Base-by-base conservation (phyloP, 2,329 filamentous ascomycete genomes). In the Aureobasidium sp. region DNA sequence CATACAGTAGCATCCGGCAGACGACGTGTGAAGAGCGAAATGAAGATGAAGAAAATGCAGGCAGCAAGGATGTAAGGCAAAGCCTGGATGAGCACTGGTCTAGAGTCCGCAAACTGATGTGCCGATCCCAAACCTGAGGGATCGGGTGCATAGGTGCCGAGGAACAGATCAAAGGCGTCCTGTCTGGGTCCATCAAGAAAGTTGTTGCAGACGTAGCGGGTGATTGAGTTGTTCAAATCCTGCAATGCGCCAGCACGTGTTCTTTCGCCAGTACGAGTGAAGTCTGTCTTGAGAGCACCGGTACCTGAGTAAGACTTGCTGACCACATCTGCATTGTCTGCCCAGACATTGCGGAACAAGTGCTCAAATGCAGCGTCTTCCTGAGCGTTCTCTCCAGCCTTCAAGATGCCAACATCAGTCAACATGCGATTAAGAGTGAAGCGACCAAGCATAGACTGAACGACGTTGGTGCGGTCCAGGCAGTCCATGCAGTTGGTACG, bases 401-500 rank as follows among this genome's bases (percentile, higher is more conserved):
- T 76, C 68, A 97, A 83, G 57, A 97, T 78, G 39, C 92, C 92
- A 3, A 91, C 78, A 68, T 97, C 93, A 65, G 87, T 83, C 62
- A 99, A 85, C 79, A 96, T 94, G 66, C 91, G 87, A 64, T 92
- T 92, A 44, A 99, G 79, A 14, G 90, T 89, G 83, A 87, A 92
- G 57, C 93, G 88, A 10, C 90, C 94, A 62, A 99, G 84, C 89
- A 97, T 96, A 74, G 91, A 96, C 76, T 99, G 94, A 3, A 99
- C 91, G 7, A 99, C 92, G 69, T 99, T 99, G 59, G 94, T 99
- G 59, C 94, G 89, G 75, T 99, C 94, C 14, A 99, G 83, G 67
- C 95, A 99, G 76, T 99, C 94, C 94, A 99, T 99, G 78, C 94
- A 99, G 74, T 99, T 99, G 42, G 94, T 97, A 59, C 94, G 87